phyloP scores from a whole-genome alignment of 352 stramenopile species.

The Globisporangium orthogonon region DNA sequence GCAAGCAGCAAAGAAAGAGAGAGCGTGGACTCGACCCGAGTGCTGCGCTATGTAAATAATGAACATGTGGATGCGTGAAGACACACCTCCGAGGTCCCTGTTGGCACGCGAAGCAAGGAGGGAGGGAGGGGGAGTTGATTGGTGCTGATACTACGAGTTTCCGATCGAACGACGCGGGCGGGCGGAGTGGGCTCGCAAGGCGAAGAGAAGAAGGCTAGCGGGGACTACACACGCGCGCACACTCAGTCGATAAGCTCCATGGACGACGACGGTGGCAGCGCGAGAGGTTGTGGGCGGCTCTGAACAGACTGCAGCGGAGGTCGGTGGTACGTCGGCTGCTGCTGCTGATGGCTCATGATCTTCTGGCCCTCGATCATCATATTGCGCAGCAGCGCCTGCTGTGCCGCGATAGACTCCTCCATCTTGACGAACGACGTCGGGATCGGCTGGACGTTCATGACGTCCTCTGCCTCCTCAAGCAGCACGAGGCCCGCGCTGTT shows the following conservation, averaged over 20 bases:
- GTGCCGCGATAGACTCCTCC: slow-evolving; percentile 72
- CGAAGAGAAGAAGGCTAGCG: not conserved
- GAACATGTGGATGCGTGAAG: not conserved
- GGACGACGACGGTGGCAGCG: slow-evolving; percentile 19
- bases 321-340: slow-evolving; percentile 5
- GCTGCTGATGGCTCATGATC: slow-evolving; percentile 36
- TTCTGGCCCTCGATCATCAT: slow-evolving; percentile 76
- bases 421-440: slow-evolving; percentile 69
- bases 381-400: slow-evolving; percentile 61
- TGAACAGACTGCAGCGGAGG: slow-evolving; percentile 10
- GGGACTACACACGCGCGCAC: not conserved
- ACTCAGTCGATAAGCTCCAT: slow-evolving; percentile 2
- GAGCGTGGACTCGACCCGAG: no score
- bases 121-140: no score
- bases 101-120: no score
- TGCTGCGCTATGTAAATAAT: not conserved
- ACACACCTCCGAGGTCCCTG: no score
- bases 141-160: no score
- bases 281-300: slow-evolving; percentile 12
- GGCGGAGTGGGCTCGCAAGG: no score
- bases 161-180: no score
- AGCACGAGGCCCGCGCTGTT: slow-evolving; percentile 18
- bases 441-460: slow-evolving; percentile 47
- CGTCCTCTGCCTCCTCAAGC: slow-evolving; percentile 30
- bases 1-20: no score